Conservation (phyloP, 2,329 filamentous ascomycete species). For the Pezicula neosporulosa region DNA sequence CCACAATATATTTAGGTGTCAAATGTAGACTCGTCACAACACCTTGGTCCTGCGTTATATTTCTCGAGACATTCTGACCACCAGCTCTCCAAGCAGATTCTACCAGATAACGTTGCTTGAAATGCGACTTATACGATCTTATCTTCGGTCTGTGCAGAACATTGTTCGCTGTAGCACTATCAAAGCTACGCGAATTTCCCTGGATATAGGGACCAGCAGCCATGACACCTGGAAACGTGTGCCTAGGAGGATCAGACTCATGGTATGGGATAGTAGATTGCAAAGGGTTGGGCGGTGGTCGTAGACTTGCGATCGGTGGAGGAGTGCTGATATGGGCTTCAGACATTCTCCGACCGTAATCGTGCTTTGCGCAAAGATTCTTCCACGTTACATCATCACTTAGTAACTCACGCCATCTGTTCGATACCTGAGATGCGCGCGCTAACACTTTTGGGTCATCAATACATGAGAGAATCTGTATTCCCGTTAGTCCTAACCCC, state of each 20-base stretch:
- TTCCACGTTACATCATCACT: slow-evolving; percentile 99
- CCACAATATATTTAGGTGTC: slow-evolving; percentile 94
- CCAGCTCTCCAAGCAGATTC: slow-evolving; percentile 96
- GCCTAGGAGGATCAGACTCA: slow-evolving; percentile 18
- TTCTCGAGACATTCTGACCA: slow-evolving; percentile 75
- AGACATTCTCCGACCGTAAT: slow-evolving; percentile 65
- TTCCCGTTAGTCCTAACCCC: slow-evolving; percentile 7
- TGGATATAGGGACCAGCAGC: slow-evolving; percentile 31
- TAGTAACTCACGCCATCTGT: slow-evolving; percentile 86
- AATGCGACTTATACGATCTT: slow-evolving; percentile 90
- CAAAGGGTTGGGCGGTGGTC: slow-evolving; percentile 25
- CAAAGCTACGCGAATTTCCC: slow-evolving; percentile 46
- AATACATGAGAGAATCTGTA: slow-evolving; percentile 88
- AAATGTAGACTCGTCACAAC: slow-evolving; percentile 95
- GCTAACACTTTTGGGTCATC: slow-evolving; percentile 94
- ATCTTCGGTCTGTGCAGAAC: slow-evolving; percentile 55
- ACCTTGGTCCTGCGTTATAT: slow-evolving; percentile 94
- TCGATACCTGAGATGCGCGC: slow-evolving; percentile 92
- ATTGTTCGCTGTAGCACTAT: slow-evolving; percentile 40
- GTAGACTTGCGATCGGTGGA: slow-evolving; percentile 11
- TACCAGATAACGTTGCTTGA: slow-evolving; percentile 95
- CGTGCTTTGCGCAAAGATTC: slow-evolving; percentile 92
- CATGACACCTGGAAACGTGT: slow-evolving; percentile 42
- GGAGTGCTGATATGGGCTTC: slow-evolving; percentile 20
- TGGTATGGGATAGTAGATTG: slow-evolving; percentile 12